Conservation (phyloP, 1,284 basidiomycete genomes). For the Butyriboletus appendiculatus region DNA sequence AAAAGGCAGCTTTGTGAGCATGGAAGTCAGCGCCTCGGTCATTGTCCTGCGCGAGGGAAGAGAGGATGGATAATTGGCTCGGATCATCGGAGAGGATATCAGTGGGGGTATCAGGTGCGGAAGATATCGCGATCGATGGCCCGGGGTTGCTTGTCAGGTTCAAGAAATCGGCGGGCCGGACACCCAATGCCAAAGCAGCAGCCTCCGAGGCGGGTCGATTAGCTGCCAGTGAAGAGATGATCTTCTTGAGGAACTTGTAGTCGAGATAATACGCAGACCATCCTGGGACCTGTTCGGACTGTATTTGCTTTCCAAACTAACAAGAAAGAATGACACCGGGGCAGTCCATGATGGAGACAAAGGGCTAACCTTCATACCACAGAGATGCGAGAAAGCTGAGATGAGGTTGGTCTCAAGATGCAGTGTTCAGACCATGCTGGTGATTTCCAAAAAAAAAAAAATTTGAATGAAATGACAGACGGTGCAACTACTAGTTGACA, state of each 20-base stretch:
- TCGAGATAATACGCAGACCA: constrained; percentile 98
- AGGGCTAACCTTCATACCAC: constrained; percentile 32
- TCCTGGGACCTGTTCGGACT: constrained; percentile 95
- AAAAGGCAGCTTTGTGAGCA: constrained; percentile 97
- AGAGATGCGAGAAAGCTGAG: constrained; percentile 11
- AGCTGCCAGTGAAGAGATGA: constrained; percentile 96
- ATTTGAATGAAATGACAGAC: constrained; percentile 11
- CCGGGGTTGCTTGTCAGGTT: constrained; percentile 15
- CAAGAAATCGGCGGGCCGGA: constrained; percentile 69
- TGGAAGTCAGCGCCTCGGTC: constrained; percentile 79
- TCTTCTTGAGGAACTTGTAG: constrained; percentile 99
- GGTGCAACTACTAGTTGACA: too few species aligned
- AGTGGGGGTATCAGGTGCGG: constrained; percentile 5
- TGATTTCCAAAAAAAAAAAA: constrained; percentile 19
- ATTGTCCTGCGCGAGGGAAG: constrained; percentile 60
- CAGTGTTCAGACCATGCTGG: constrained; percentile 30
- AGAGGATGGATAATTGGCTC: constrained; percentile 55
- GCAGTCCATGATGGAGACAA: background rate
- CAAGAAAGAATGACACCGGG: background rate
- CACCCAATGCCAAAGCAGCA: constrained; percentile 81
- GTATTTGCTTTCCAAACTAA: constrained; percentile 98
- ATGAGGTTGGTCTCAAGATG: constrained; percentile 8
- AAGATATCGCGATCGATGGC: constrained; percentile 16
- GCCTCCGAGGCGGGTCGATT: constrained; percentile 89
- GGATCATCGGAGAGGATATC: constrained; percentile 31